Conservation (phyloP, 306 rosid genomes). For the Quercus berberidifolia region DNA sequence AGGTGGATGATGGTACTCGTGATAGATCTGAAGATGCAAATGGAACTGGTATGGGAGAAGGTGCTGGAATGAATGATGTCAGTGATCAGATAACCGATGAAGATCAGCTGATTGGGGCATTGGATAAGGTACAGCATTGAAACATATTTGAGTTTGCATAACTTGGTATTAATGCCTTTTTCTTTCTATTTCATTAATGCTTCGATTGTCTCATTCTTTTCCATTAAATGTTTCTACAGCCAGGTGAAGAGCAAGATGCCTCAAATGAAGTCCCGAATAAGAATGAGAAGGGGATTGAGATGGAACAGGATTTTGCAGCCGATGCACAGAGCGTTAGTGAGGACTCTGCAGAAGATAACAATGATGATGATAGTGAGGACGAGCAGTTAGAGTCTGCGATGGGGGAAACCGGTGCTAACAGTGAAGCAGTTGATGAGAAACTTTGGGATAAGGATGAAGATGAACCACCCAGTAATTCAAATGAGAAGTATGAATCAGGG, state of each 20-base stretch:
- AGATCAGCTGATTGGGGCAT: slow-evolving; percentile 79
- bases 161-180: background rate
- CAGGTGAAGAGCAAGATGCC: slow-evolving; percentile 50
- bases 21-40: slow-evolving; percentile 50
- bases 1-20: slow-evolving; percentile 43
- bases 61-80: slow-evolving; percentile 74
- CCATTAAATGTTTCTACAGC: slow-evolving; percentile 35
- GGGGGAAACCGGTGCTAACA: too few species aligned
- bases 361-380: slow-evolving; percentile 46
- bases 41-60: slow-evolving; percentile 94
- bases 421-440: too few species aligned
- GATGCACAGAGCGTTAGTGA: slow-evolving; percentile 71
- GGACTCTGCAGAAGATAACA: slow-evolving; percentile 67
- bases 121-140: slow-evolving; percentile 54
- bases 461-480: too few species aligned
- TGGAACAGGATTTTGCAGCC: slow-evolving; percentile 80
- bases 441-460: too few species aligned
- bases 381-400: slow-evolving; percentile 56
- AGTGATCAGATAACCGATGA: slow-evolving; percentile 87
- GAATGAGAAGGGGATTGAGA: slow-evolving; percentile 73
- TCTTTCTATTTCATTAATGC: background rate
- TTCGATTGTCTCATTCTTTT: background rate
- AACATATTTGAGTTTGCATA: slow-evolving; percentile 1
- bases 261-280: slow-evolving; percentile 50
- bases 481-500: too few species aligned